Base-by-base conservation (phyloP, 2,329 filamentous ascomycete species). In the Mollisia scopiformis region DNA sequence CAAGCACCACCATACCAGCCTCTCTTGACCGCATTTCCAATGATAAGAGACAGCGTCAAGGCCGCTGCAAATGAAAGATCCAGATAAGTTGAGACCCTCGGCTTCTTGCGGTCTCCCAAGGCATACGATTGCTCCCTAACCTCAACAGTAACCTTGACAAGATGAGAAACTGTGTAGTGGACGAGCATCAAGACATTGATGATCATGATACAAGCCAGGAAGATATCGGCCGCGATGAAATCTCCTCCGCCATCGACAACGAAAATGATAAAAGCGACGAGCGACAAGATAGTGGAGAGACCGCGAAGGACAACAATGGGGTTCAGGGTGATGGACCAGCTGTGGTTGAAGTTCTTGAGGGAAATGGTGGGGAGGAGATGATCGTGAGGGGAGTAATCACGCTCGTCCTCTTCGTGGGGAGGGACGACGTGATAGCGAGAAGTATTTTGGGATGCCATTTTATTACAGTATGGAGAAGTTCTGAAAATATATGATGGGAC, bases 91-190 rank as follows among this genome's bases (percentile, higher is more conserved):
- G 55, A 47, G 2, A 61, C 30, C 56, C 52, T 60, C 6, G 52
- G 41, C 28, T 61, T 63, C 2, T 25, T 37, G 2, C 16, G 4
- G 4, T 60, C 28, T 13, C 59, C 55, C 21, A 59, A 30, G 2
- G 52, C 54, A 58, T 35, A 59, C 28, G 46, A 10, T 13, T 57
- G 43, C 13, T 57, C 30, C 35, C 64, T 58, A 7, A 66, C 43
- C 31, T 64, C 59, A 25, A 66, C 52, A 13, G 62, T 64, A 25
- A 65, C 49, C 23, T 60, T 59, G 23, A 68, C 55, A 33, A 66
- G 28, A 21, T 65, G 27, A 3, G 59, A 57, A 43, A 62, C 11
- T 2, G 52, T 49, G 41, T 57, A 43, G 16, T 66, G 55, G 23
- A 67, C 21, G 5, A 66, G 3, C 37, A 55, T 50, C 2, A 61